Percentiles rank a stretch among this genome's conserved stretches.
phyloP scores from a whole-genome alignment of 148 eudicot genomes.

The Polygonum aviculare region DNA sequence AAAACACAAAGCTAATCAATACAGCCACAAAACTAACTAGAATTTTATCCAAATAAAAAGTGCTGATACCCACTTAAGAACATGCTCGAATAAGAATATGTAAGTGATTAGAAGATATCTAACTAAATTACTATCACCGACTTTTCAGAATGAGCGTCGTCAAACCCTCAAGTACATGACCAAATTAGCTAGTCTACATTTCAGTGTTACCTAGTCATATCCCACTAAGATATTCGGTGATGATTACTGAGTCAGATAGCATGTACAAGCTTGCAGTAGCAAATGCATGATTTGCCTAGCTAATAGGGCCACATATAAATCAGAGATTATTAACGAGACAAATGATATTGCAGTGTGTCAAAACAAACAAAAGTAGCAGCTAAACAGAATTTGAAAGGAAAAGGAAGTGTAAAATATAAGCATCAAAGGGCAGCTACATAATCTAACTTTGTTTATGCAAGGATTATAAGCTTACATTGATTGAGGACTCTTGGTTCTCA shows the following conservation, averaged over 20 bases:
- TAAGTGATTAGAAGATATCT: background rate
- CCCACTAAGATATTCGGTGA: background rate
- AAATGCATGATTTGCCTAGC: background rate
- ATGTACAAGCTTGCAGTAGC: background rate
- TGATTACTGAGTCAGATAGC: background rate
- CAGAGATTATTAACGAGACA: background rate
- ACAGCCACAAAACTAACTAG: background rate
- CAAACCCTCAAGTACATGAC: background rate
- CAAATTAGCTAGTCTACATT: background rate
- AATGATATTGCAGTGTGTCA: background rate
- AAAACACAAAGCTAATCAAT: background rate
- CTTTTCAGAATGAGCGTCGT: background rate
- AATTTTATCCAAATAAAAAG: background rate
- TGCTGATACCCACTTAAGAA: background rate
- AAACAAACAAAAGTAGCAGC: background rate
- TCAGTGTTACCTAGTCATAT: background rate
- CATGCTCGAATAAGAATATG: background rate
- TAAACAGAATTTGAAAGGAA: background rate
- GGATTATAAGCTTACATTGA: slow-evolving; percentile 28
- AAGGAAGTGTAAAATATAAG: background rate
- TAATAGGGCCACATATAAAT: background rate
- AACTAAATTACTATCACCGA: background rate
- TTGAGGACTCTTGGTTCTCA: slow-evolving; percentile 17
- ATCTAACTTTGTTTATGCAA: background rate
- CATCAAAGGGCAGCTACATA: background rate